Conservation (phyloP, 805 yeast species). For the Barnettozyma californica region DNA sequence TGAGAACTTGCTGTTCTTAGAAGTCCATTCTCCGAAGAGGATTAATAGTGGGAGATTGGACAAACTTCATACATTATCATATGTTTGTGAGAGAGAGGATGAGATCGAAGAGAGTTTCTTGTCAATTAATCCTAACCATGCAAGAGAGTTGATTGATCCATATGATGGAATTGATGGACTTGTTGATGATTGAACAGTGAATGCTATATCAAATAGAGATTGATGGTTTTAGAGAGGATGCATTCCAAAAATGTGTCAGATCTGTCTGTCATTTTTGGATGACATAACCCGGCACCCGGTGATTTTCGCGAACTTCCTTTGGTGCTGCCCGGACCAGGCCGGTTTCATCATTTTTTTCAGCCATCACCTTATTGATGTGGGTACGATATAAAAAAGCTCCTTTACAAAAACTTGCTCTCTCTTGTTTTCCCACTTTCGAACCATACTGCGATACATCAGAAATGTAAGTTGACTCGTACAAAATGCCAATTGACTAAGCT, state of each 20-base stretch:
- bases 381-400: not conserved
- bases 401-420: not conserved
- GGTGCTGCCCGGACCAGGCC: slow-evolving; percentile 6
- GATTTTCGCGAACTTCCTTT: not conserved
- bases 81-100: not conserved
- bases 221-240: not conserved
- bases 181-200: no score
- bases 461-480: slow-evolving; percentile 1
- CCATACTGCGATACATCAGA: slow-evolving; percentile 1
- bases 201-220: not conserved
- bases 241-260: not conserved
- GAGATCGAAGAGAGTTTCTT: not conserved
- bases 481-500: not conserved
- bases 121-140: not conserved
- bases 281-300: not conserved
- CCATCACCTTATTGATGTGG: slow-evolving; percentile 4
- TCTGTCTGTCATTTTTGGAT: not conserved
- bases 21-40: not conserved
- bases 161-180: not conserved
- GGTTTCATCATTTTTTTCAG: not conserved
- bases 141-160: not conserved
- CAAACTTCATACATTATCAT: not conserved
- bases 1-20: not conserved
- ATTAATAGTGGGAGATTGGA: not conserved
- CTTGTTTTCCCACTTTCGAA: not conserved